Evolutionary conservation across 495 filamentous ascomycete genomes (phyloP), one percentile per base, ranked within the genome.

Genomic region (Tuber indicum): DNA sequence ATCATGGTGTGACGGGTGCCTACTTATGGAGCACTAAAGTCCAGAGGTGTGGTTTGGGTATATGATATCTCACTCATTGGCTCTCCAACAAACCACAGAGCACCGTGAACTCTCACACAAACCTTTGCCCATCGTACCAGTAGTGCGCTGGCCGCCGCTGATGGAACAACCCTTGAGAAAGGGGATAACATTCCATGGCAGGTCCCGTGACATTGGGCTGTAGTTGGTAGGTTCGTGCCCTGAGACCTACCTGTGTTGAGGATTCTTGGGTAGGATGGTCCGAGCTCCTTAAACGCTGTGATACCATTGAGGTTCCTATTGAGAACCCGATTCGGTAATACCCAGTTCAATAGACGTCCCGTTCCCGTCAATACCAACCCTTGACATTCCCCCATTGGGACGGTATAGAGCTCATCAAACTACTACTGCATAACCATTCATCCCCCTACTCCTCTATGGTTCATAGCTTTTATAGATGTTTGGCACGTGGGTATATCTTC

Each of bases 301-400:
- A 52, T 52, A 8, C 58, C n/a, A 66, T 66, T 66, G 58, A 8
- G 45, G 62, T 69, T 39, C 62, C 78, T 80, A 80, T 80, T 80
- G 78, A 80, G 78, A 46, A 49, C 78, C 52, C 12, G n/a, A 80
- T 79, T 39, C 21, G 58, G 78, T 72, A 76, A 76, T 69, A 43
- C 16, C 39, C 43, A 75, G n/a, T 9, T 58, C 39, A 21, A 66
- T 66, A 66, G 6, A 66, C 3, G 10, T 66, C 58, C 58, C 58
- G 12, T n/a, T 66, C 58, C 26, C 58, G 32, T 66, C n/a, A 66
- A 66, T n/a, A 32, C 58, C 58, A 8, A 66, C 58, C 58, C 26
- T 66, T 26, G 1, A 32, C 26, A 62, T 16, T n/a, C 12, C 26
- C 58, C 58, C 58, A 66, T 66, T 66, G 9, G 32, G 14, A 3